A percentile compares a stretch with the other conserved stretches of the same genome.
These are phyloP conservation scores for Suillus variegatus DNA, from an alignment of 768 basidiomycete species.

Conservation along the genomic window DNA sequence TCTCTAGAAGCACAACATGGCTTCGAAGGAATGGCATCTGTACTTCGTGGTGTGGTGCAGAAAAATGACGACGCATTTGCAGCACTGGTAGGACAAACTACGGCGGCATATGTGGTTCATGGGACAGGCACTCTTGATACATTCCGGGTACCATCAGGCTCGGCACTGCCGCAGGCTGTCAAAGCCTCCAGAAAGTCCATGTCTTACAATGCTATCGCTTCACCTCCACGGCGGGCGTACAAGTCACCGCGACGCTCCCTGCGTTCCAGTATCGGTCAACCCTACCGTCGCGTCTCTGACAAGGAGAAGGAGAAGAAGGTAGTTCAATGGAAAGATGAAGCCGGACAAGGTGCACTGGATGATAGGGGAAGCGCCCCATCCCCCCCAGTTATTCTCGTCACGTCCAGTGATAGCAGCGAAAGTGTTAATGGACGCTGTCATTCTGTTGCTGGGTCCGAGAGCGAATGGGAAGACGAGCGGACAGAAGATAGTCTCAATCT, in stretches of 20 bases:
- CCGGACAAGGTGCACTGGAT: conserved; percentile 77
- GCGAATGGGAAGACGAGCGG: conserved; percentile 90
- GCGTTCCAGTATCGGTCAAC: conserved; percentile 61
- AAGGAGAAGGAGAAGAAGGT: conserved; percentile 69
- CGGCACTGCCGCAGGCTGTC: conserved; percentile 42
- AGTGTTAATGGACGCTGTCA: conserved; percentile 30
- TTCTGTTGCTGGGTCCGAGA: conserved; percentile 69
- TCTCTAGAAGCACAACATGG: conserved; percentile 39
- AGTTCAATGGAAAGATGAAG: conserved; percentile 88
- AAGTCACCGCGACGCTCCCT: conserved; percentile 73
- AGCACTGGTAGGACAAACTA: conserved; percentile 66
- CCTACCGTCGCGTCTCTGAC: conserved; percentile 66
- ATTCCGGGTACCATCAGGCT: conserved; percentile 52
- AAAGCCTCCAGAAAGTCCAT: conserved; percentile 45
- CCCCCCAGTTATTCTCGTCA: conserved; percentile 24
- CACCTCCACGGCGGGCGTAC: conserved; percentile 51
- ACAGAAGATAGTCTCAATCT: conserved; percentile 75
- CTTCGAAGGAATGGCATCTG: conserved; percentile 47
- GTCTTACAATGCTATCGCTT: conserved; percentile 40
- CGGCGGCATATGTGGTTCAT: conserved; percentile 54
- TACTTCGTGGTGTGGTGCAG: conserved; percentile 56
- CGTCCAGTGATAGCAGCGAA: conserved; percentile 39
- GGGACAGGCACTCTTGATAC: conserved; percentile 41
- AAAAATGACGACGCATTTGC: conserved; percentile 73
- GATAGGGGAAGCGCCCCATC: conserved; percentile 47